Conservation (phyloP, 805 yeast genomes). For the Ogataea glucozyma region DNA sequence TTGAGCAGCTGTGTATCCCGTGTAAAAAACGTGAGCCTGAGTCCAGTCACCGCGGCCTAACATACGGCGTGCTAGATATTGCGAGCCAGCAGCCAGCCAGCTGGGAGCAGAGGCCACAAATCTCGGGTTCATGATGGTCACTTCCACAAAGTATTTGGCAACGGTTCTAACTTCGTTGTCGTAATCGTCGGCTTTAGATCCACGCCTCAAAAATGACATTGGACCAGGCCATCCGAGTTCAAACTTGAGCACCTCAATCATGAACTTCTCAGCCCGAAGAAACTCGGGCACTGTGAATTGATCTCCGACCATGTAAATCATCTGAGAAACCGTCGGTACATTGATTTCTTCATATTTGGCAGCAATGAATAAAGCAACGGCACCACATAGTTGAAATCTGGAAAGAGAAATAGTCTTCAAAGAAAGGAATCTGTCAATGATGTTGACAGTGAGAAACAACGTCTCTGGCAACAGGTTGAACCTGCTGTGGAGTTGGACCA, state of each 20-base stretch:
- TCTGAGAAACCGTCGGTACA: constrained; percentile 82
- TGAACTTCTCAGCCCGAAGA: constrained; percentile 76
- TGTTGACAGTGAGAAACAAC: constrained; percentile 73
- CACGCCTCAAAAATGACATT: constrained; percentile 83
- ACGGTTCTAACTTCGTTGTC: constrained; percentile 78
- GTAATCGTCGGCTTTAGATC: constrained; percentile 88
- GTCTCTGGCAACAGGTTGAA: constrained; percentile 86
- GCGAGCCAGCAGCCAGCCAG: constrained; percentile 79
- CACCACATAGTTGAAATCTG: constrained; percentile 92
- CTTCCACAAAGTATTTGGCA: constrained; percentile 84
- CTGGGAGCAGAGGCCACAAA: constrained; percentile 75
- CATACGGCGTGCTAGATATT: constrained; percentile 75
- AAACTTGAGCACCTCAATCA: constrained; percentile 69
- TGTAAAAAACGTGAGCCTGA: constrained; percentile 79
- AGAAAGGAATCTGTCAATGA: constrained; percentile 83
- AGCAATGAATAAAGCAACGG: constrained; percentile 82
- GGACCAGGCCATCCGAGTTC: constrained; percentile 87
- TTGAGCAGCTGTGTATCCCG: constrained; percentile 89
- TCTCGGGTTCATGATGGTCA: constrained; percentile 69
- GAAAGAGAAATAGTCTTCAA: constrained; percentile 72
- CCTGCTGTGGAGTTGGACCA: constrained; percentile 80
- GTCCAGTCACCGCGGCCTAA: constrained; percentile 83
- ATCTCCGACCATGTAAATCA: constrained; percentile 83
- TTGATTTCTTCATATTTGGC: constrained; percentile 94
- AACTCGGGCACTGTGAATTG: constrained; percentile 76